Evolutionary conservation across 495 filamentous ascomycete genomes (phyloP), one percentile per base, ranked within the genome.

Genomic region (Usnea hakonensis): DNA sequence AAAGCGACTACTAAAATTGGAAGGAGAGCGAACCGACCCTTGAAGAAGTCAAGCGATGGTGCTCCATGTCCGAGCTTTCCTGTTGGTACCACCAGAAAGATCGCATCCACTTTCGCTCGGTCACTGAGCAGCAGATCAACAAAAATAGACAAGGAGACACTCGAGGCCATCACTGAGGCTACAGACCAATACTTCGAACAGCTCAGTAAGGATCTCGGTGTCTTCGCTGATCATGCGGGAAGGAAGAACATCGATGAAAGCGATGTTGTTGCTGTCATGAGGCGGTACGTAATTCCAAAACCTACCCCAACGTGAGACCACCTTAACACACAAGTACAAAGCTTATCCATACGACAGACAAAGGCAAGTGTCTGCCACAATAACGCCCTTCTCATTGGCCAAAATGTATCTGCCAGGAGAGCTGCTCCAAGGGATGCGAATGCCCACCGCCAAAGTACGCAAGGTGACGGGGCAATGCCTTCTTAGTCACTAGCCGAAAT

Each of bases 121-220:
- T 78, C 81, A 13, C 78, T 80, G 60, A 83, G 84, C 44, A 79
- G 77, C 5, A 75, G 74, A 48, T 89, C 85, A 64, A 72, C 81
- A 0, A 87, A 83, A 65, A 83, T 96, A 57, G 83, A 78, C 62
- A 84, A 87, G 41, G 87, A 91, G 35, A 85, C 87, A 2, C 75
- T 95, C 57, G 79, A 81, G 21, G 85, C 84, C 30, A 85, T 96
- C 41, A 83, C 86, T 70, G 85, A 88, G 68, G 89, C 90, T 19
- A 87, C 87, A 21, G 88, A 92, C 38, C 91, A 88, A 85, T 96
- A 90, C 73, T 95, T 95, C 69, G 87, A 93, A 68, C 91, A 95
- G 71, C 77, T 86, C 17, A 82, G 88, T 60, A 88, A 89, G 30
- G 90, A 95, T 68, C 76, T 96, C 62, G 82, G 81, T 5, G 84